Base-by-base conservation (phyloP, 1,139 yeast species). In the Suhomyces coccinellae region DNA sequence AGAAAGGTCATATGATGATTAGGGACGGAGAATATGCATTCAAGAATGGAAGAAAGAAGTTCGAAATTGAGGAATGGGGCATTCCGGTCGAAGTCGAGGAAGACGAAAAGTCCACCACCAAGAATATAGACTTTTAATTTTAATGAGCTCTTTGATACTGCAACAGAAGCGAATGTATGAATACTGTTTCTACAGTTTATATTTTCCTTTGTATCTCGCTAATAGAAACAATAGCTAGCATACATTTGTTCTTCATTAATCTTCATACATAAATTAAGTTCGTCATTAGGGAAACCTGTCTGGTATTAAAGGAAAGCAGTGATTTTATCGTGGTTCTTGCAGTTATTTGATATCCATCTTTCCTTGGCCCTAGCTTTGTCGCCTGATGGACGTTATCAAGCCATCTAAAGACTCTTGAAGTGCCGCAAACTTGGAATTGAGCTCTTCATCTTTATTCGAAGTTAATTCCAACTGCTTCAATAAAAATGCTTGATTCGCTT, bases 41-140 rank as follows among this genome's bases (percentile, higher is more conserved):
- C 67, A 83, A 85, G 58, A 89, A 89, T 51, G 93, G 96, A 12
- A 76, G 87, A 51, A 82, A 83, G 65, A 82, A 79, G 58, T 89
- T 93, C 61, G 96, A 87, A 57, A 85, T 91, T 47, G 91, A 87
- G 52, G 88, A 83, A 58, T 91, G 97, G 96, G 88, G 96, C 20
- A 93, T 93, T 38, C 98, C 99, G 0, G 96, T 93, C 2, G 97
- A 88, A 49, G 90, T 83, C 46, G 82, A 77, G 31, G 85, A 76
- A 14, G 78, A 70, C 26, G 60, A 64, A 20, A 45, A 46, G 38
- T 45, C 50, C 27, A 51, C 53, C n/a, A 53, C 51, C 36, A 68
- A 70, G 53, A 62, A 66, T 47, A 64, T 71, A 29, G 76, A 71
- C 29, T 71, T 69, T 47, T 71, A 58, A 6, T n/a, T n/a, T n/a